These are phyloP conservation scores for Kodamaea kaohsiungensis DNA, from an alignment of 805 yeast species.

Conservation along the genomic window DNA sequence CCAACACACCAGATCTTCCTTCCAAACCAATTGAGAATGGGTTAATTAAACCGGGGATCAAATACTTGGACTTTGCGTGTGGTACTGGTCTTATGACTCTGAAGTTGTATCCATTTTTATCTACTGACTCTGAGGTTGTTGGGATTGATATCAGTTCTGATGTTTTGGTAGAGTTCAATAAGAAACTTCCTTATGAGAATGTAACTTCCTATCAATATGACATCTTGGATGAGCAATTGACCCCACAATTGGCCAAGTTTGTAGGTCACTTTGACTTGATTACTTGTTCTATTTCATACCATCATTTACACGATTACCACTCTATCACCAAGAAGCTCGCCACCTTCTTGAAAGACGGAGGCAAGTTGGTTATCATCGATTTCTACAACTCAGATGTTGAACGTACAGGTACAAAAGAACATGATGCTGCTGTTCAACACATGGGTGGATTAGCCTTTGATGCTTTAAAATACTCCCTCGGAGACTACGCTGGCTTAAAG, in stretches of 20 bases:
- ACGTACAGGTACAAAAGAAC: conserved; percentile 1
- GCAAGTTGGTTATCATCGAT: conserved; percentile 37
- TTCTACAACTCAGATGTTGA: conserved; percentile 36
- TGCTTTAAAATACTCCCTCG: conserved; percentile 22
- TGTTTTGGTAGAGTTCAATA: conserved; percentile 18
- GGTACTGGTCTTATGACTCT: conserved; percentile 42
- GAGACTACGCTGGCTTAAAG: conserved; percentile 20
- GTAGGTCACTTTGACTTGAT: conserved; percentile 32
- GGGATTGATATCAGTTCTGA: conserved; percentile 40
- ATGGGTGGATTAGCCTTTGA: conserved; percentile 35
- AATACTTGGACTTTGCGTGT: conserved; percentile 43
- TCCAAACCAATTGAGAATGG: background rate
- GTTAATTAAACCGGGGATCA: conserved; percentile 22
- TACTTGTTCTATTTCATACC: conserved; percentile 39
- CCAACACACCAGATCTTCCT: conserved; percentile 5
- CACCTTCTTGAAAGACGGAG: conserved; percentile 34
- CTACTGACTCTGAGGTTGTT: conserved; percentile 19
- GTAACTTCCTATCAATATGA: conserved; percentile 21
- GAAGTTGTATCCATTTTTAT: conserved; percentile 31
- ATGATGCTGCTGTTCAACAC: conserved; percentile 5
- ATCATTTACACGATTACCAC: conserved; percentile 36
- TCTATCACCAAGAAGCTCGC: conserved; percentile 31
- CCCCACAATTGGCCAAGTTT: conserved; percentile 16
- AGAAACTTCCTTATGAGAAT: conserved; percentile 3
- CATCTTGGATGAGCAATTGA: conserved; percentile 21